Conservation (phyloP, 1,139 yeast genomes). For the Pichia sp. region DNA sequence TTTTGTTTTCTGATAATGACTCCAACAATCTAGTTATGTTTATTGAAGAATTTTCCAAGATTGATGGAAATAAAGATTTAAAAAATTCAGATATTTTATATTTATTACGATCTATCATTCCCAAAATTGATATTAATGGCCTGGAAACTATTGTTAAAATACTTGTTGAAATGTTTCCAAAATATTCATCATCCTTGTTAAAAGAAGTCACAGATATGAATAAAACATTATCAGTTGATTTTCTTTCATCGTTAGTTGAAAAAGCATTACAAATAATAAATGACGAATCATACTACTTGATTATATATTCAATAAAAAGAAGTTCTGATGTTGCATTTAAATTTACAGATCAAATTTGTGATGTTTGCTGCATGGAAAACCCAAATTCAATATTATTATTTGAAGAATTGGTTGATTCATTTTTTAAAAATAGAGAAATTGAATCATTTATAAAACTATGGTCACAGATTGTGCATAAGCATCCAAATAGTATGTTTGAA, state of each 20-base stretch:
- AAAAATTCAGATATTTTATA: slow-evolving; percentile 9
- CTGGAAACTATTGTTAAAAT: slow-evolving; percentile 20
- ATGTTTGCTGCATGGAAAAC: slow-evolving; percentile 5
- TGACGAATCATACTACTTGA: slow-evolving; percentile 8
- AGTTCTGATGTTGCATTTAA: slow-evolving; percentile 25
- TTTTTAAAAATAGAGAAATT: slow-evolving; percentile 54
- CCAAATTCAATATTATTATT: slow-evolving; percentile 25
- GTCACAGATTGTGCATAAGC: slow-evolving; percentile 31
- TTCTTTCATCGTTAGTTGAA: slow-evolving; percentile 22
- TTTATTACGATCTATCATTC: slow-evolving; percentile 17
- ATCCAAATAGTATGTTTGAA: slow-evolving; percentile 23
- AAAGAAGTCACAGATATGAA: slow-evolving; percentile 21
- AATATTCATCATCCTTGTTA: slow-evolving; percentile 16
- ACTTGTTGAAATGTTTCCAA: slow-evolving; percentile 17
- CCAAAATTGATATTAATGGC: slow-evolving; percentile 16
- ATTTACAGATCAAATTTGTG: slow-evolving; percentile 17
- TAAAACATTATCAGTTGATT: slow-evolving; percentile 22
- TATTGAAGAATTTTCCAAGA: slow-evolving; percentile 19
- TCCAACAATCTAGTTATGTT: slow-evolving; percentile 15
- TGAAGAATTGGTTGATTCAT: slow-evolving; percentile 40
- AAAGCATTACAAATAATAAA: slow-evolving; percentile 8
- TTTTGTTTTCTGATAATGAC: slow-evolving; percentile 19
- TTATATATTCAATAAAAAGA: slow-evolving; percentile 19
- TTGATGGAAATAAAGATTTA: slow-evolving; percentile 10
- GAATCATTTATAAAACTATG: slow-evolving; percentile 44